These are phyloP conservation scores for Acer saccharum DNA, from an alignment of 345 rosid genomes.

Conservation along the genomic window DNA sequence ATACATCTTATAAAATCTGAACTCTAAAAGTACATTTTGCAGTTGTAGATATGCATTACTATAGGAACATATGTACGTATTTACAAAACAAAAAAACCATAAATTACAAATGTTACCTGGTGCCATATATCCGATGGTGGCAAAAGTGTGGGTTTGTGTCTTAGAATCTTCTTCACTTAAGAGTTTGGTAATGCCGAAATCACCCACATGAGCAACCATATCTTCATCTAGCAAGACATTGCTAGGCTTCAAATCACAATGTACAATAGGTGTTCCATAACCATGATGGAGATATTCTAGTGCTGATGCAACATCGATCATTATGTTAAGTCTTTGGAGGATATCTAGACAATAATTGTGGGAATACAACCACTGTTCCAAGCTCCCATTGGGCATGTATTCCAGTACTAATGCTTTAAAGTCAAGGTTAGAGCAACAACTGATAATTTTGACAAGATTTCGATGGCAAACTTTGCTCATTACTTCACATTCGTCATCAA, in stretches of 20 bases:
- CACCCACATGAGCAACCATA: slow-evolving; percentile 13
- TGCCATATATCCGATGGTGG: slow-evolving; percentile 5
- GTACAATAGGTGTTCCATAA: background rate
- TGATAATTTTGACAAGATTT: slow-evolving; percentile 11
- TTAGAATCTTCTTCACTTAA: background rate
- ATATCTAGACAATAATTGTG: background rate
- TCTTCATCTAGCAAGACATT: background rate
- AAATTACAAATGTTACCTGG: too few species aligned
- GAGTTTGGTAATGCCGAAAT: background rate
- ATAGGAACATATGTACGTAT: too few species aligned
- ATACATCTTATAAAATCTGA: too few species aligned
- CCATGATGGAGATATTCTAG: slow-evolving; percentile 13
- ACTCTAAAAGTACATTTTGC: too few species aligned
- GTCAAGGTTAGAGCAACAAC: background rate
- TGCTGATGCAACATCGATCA: slow-evolving; percentile 11
- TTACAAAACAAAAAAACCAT: too few species aligned
- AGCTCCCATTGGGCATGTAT: slow-evolving; percentile 16
- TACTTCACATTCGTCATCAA: slow-evolving; percentile 17
- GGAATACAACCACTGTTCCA: background rate
- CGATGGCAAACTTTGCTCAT: slow-evolving; percentile 3
- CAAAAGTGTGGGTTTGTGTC: slow-evolving; percentile 7
- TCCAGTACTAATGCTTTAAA: slow-evolving; percentile 5
- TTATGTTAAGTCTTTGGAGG: background rate
- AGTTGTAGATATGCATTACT: too few species aligned
- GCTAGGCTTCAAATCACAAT: slow-evolving; percentile 11